These are phyloP conservation scores for Tetracladium maxilliforme DNA, from an alignment of 2,329 filamentous ascomycete genomes.

Conservation along the genomic window DNA sequence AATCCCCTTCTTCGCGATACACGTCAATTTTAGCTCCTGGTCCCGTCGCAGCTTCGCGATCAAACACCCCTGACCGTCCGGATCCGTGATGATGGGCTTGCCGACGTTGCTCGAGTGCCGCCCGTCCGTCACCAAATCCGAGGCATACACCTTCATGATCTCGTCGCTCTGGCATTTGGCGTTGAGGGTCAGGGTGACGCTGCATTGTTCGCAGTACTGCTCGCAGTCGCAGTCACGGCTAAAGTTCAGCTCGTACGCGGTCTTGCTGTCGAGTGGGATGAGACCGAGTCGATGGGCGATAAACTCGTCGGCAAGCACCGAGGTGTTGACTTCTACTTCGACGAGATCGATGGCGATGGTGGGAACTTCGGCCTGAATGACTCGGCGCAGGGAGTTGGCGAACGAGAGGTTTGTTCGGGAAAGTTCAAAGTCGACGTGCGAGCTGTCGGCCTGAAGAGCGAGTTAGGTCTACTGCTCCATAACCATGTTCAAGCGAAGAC, in stretches of 20 bases:
- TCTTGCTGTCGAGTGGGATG: slow-evolving; percentile 73
- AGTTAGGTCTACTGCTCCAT: slow-evolving; percentile 5
- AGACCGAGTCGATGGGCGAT: slow-evolving; percentile 84
- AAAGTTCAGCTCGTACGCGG: slow-evolving; percentile 71
- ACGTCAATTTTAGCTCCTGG: slow-evolving; percentile 81
- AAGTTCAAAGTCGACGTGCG: slow-evolving; percentile 83
- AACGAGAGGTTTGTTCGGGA: slow-evolving; percentile 80
- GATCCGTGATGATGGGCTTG: slow-evolving; percentile 69
- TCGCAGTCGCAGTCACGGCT: slow-evolving; percentile 94
- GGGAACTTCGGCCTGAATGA: slow-evolving; percentile 86
- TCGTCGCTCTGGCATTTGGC: slow-evolving; percentile 76
- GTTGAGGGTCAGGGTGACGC: slow-evolving; percentile 70
- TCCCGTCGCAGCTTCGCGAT: slow-evolving; percentile 83
- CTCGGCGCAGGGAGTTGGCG: slow-evolving; percentile 81
- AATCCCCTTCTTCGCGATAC: slow-evolving; percentile 95
- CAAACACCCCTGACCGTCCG: slow-evolving; percentile 65
- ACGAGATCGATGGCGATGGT: slow-evolving; percentile 92
- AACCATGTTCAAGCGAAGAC: slow-evolving; percentile 1
- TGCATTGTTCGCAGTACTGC: slow-evolving; percentile 84
- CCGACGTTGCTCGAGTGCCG: slow-evolving; percentile 64
- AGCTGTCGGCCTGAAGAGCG: slow-evolving; percentile 50
- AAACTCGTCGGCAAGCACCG: slow-evolving; percentile 94
- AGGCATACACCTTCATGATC: slow-evolving; percentile 86
- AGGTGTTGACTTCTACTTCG: slow-evolving; percentile 83
- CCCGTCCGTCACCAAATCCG: slow-evolving; percentile 64